Evolutionary conservation across 2,329 filamentous ascomycete genomes (phyloP).

Genomic region (Talaromyces sp.): DNA sequence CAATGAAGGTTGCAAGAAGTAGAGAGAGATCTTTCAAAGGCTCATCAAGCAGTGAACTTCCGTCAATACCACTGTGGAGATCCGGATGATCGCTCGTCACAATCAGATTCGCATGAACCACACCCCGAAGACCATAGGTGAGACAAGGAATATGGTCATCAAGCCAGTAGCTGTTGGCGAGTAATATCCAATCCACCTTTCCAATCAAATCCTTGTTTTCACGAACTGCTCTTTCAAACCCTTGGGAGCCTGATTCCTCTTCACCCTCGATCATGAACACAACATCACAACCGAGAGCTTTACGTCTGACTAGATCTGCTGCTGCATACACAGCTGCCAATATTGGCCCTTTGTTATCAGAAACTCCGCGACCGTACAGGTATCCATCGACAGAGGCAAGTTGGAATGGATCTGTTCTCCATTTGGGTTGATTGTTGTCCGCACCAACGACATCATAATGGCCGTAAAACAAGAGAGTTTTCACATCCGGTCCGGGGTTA

Average conservation of each 20-base stretch:
- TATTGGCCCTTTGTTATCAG: constrained; percentile 96
- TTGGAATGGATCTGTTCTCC: constrained; percentile 85
- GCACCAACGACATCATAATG: constrained; percentile 97
- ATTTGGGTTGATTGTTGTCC: constrained; percentile 76
- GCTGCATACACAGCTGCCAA: constrained; percentile 92
- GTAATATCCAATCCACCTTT: constrained; percentile 85
- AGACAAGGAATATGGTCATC: constrained; percentile 93
- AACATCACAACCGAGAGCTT: constrained; percentile 80
- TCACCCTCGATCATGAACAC: constrained; percentile 95
- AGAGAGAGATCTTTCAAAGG: constrained; percentile 87
- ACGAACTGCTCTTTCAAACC: constrained; percentile 80
- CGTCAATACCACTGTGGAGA: constrained; percentile 94
- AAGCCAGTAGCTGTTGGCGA: constrained; percentile 98
- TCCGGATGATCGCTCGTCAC: constrained; percentile 85
- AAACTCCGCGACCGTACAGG: constrained; percentile 91
- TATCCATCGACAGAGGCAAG: constrained; percentile 87
- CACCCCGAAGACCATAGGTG: constrained; percentile 89
- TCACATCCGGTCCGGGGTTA: constrained; percentile 63
- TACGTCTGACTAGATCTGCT: constrained; percentile 81
- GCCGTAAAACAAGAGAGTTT: constrained; percentile 92
- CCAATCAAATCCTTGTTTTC: constrained; percentile 82
- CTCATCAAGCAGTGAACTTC: constrained; percentile 84
- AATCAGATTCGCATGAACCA: constrained; percentile 87
- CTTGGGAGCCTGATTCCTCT: constrained; percentile 89
- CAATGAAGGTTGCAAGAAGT: constrained; percentile 78